phyloP scores from a whole-genome alignment of 192 early-diverging fungal genomes.

The Kappamyces sp. region DNA sequence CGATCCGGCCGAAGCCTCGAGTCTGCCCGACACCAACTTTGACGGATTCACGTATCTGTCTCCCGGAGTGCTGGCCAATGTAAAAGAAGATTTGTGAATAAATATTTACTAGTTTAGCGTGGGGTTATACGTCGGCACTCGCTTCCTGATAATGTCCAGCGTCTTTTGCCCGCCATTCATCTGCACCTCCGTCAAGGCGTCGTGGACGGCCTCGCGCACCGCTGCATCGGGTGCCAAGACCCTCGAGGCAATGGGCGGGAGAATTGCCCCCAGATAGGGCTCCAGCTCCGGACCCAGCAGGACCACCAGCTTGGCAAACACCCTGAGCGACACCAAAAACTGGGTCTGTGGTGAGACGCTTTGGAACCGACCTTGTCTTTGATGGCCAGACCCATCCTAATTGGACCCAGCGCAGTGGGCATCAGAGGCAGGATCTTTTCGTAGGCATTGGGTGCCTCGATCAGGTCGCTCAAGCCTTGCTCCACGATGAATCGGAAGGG shows the following conservation, averaged over 20 bases:
- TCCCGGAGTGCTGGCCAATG: constrained; percentile 4
- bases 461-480: constrained; percentile 20
- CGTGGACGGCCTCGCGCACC: constrained; percentile 20
- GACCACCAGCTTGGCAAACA: constrained; percentile 12
- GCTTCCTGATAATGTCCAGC: constrained; percentile 22
- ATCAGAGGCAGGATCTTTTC: constrained; percentile 27
- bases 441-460: constrained; percentile 17
- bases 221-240: constrained; percentile 16
- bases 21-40: constrained; percentile 1
- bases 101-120: constrained; percentile 17
- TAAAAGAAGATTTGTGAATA: no score
- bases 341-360: constrained; percentile 7
- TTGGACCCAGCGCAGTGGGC: constrained; percentile 12
- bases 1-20: constrained; percentile 1
- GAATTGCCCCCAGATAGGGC: constrained; percentile 15
- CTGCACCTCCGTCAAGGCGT: constrained; percentile 22
- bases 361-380: constrained; percentile 13
- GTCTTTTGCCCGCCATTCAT: constrained; percentile 20
- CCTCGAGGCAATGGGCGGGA: constrained; percentile 28
- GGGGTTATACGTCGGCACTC: constrained; percentile 28
- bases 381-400: constrained; percentile 21
- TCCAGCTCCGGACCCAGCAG: constrained; percentile 12
- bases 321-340: constrained; percentile 17
- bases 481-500: constrained; percentile 30
- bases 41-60: constrained; percentile 14